phyloP scores from a whole-genome alignment of 176 grass and related monocot species.

The Melocanna baccifera region DNA sequence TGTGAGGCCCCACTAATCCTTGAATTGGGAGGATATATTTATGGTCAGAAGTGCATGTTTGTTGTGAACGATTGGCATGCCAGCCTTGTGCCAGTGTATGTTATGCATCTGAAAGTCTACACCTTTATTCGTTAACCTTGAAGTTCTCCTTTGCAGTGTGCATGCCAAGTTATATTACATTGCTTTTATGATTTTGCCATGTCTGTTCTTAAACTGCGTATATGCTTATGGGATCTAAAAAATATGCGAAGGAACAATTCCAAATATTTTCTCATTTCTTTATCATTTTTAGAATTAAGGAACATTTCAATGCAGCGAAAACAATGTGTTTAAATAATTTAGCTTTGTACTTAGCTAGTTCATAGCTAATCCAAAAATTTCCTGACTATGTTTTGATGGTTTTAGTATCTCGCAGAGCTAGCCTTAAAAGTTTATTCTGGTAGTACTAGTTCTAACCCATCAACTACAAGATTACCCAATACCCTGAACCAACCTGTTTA shows the following conservation, averaged over 20 bases:
- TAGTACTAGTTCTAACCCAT: background rate
- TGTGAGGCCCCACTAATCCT: constrained; percentile 95
- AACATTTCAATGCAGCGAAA: background rate
- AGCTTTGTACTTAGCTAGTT: background rate
- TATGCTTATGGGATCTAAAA: background rate
- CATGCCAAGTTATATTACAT: background rate
- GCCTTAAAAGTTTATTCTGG: background rate
- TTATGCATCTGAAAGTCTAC: constrained; percentile 23
- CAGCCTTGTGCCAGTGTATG: constrained; percentile 94
- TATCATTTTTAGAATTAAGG: background rate
- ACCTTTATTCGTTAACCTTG: constrained; percentile 6
- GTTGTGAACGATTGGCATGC: constrained; percentile 98
- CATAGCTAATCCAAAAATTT: background rate
- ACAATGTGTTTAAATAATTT: background rate
- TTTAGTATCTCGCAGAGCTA: background rate
- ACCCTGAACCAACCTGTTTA: background rate
- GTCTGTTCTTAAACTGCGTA: background rate
- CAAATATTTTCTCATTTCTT: background rate
- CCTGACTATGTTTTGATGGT: background rate
- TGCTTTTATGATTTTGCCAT: background rate
- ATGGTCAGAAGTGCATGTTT: constrained; percentile 89
- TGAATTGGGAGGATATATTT: constrained; percentile 87
- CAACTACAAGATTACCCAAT: background rate
- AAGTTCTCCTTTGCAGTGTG: background rate
- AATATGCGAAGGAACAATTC: background rate